Conservation (phyloP, 768 basidiomycete species). For the Lentinula sp. region DNA sequence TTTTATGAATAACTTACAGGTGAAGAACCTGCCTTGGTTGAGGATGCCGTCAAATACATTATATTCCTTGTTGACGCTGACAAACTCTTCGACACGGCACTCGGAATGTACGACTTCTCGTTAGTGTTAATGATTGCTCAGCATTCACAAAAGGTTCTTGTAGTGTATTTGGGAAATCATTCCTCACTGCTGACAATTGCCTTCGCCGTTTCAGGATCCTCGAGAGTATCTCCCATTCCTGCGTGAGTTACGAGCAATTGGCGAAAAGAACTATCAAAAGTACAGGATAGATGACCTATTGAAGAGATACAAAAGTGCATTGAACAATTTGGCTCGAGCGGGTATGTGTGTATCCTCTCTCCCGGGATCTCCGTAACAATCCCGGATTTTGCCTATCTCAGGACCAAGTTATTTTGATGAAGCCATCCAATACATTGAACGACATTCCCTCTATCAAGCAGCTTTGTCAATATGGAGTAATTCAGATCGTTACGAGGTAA, state of each 20-base stretch:
- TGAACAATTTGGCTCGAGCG: conserved; percentile 67
- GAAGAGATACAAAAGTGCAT: conserved; percentile 65
- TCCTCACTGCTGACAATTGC: background rate
- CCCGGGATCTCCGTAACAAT: background rate
- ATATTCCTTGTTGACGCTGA: conserved; percentile 97
- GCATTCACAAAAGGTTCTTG: conserved; percentile 84
- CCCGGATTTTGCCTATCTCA: conserved; percentile 18
- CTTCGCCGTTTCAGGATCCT: conserved; percentile 63
- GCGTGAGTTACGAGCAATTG: conserved; percentile 71
- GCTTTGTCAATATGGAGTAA: conserved; percentile 74
- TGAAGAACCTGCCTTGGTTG: conserved; percentile 68
- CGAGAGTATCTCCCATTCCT: conserved; percentile 97
- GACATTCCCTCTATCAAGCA: conserved; percentile 65
- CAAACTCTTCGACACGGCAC: conserved; percentile 84
- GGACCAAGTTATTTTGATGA: conserved; percentile 73
- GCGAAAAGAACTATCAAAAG: conserved; percentile 72
- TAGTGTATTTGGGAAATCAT: background rate
- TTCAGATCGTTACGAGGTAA: conserved; percentile 59
- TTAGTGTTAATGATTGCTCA: conserved; percentile 95
- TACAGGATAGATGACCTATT: conserved; percentile 94
- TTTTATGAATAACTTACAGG: conserved; percentile 20
- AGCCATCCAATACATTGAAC: conserved; percentile 73
- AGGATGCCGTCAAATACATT: conserved; percentile 97
- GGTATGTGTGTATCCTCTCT: conserved; percentile 34
- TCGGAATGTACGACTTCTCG: conserved; percentile 99